These are phyloP conservation scores for Sherardia arvensis DNA, from an alignment of 257 asterid species.

Conservation along the genomic window DNA sequence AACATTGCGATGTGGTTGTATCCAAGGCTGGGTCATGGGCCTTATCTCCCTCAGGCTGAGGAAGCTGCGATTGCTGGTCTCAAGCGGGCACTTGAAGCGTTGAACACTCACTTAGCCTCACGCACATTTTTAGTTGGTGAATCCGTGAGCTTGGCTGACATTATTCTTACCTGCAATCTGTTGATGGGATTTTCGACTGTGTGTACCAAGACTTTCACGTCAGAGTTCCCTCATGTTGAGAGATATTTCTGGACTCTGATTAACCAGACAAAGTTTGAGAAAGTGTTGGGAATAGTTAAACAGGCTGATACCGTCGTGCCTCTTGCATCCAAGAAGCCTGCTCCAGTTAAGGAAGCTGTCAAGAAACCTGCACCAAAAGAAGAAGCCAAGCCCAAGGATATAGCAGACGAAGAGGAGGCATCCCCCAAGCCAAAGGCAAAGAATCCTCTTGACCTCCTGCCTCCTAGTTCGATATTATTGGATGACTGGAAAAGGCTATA, in stretches of 20 bases:
- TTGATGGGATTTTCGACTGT: no score
- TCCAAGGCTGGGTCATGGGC: constrained; percentile 54
- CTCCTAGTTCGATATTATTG: constrained; percentile 81
- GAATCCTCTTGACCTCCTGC: constrained; percentile 90
- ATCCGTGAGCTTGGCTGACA: no score
- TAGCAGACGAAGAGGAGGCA: constrained; percentile 31
- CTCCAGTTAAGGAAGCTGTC: constrained; percentile 62
- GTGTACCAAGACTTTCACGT: no score
- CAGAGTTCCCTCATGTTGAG: no score
- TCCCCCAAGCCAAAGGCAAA: constrained; percentile 90
- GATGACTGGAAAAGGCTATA: constrained; percentile 98
- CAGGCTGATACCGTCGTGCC: constrained; percentile 62
- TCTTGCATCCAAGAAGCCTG: constrained; percentile 58
- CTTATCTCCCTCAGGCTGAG: constrained; percentile 67
- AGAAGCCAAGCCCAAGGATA: constrained; percentile 12
- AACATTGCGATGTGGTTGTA: constrained; percentile 41
- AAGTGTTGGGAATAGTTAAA: constrained; percentile 50
- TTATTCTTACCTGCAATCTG: no score
- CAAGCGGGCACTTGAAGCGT: constrained; percentile 65
- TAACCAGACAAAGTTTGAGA: constrained; percentile 74
- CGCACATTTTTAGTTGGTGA: no score
- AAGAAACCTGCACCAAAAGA: constrained; percentile 19
- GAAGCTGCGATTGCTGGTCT: constrained; percentile 52
- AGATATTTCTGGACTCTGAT: constrained; percentile 83
- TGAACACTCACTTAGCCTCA: no score